Base-by-base conservation (phyloP, 108 stramenopile species). In the Fistulifera solaris region DNA sequence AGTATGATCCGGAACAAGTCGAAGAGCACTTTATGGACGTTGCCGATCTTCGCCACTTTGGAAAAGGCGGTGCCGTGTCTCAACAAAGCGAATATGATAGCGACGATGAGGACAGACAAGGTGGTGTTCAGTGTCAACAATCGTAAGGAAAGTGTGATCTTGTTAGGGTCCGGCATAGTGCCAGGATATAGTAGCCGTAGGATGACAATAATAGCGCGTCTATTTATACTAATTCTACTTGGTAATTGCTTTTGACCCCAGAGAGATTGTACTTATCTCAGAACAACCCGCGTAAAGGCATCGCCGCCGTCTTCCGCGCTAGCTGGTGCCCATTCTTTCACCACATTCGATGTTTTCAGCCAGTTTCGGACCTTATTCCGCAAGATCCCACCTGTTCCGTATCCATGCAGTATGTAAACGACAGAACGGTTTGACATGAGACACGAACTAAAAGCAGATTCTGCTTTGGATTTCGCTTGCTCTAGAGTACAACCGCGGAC, bases 31-130 rank as follows among this genome's bases (percentile, higher is more conserved):
- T 77, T 53, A 68, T 90, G 76, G 83, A 76, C 19, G 62, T 74
- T 15, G 89, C 93, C 7, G 96, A 97, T 57, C 48, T 95, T 14
- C 67, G 81, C 61, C 70, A 75, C 52, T 97, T 97, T 78, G 96
- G 94, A 38, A 91, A 92, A 70, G 90, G 85, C 6, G 90, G 87
- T 13, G 85, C 90, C 18, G 59, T 62, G 12, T 45, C 49, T 1
- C 24, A 43, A 28, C 60, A 62, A 22, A 48, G 61, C 44, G 90
- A 78, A 42, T 81, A 94, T 63, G 93, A 94, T 63, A 71, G 68
- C 18, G 87, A 89, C 70, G 89, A 91, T 35, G 88, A 90, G 40
- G 75, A 71, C 35, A 75, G 69, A 13, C 77, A 52, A 45, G 65
- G 63, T 31, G 69, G 67, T 38, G 86, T 90, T 5, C 93, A 94